Base-by-base conservation (phyloP, 2,329 filamentous ascomycete species). In the Nemania serpens region DNA sequence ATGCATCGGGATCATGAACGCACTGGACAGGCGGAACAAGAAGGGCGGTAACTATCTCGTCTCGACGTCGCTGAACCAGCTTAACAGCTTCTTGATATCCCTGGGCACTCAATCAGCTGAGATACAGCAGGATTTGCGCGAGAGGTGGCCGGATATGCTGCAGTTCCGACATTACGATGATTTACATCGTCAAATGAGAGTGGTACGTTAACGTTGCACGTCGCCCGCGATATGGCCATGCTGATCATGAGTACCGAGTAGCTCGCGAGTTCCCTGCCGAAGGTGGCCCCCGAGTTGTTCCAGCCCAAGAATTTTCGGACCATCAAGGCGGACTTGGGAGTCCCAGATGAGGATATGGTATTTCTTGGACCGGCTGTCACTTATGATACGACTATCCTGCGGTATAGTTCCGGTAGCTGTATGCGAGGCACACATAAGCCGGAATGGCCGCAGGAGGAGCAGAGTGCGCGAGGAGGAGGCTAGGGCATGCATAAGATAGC, bases 31-130 rank as follows among this genome's bases (percentile, higher is more conserved):
- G 45, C 59, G 70, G 39, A 65, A 63, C 18, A 65, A 59, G 46
- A 59, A 61, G 15, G 70, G 70, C 11, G 70, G 70, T 5, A 73
- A 68, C 34, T 72, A 73, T 20, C 71, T 73, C 12, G 71, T 73
- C 12, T 72, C 70, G 20, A 66, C 66, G 56, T 74, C 71, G 34
- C 59, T 74, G 13, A 73, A 69, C 46, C 70, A 72, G 48, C 65
- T 72, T 36, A 74, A 73, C 42, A 69, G 68, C 61, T 74, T 72
- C 50, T 45, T 74, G 29, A 68, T 74, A 33, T 69, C 69, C 1
- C 64, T 74, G 3, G 71, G 71, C n/a, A 58, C 62, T 25, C 70
- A 74, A 51, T 60, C 61, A 22, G 58, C 61, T 0, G 68, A 68
- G 17, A 59, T 68, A 4, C 70, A 70, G 53, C 62, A 66, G 18